A percentile compares a stretch with the other conserved stretches of the same genome.
These are phyloP conservation scores for Scheffersomyces parashehatae DNA, from an alignment of 1,139 yeast genomes.

Conservation along the genomic window DNA sequence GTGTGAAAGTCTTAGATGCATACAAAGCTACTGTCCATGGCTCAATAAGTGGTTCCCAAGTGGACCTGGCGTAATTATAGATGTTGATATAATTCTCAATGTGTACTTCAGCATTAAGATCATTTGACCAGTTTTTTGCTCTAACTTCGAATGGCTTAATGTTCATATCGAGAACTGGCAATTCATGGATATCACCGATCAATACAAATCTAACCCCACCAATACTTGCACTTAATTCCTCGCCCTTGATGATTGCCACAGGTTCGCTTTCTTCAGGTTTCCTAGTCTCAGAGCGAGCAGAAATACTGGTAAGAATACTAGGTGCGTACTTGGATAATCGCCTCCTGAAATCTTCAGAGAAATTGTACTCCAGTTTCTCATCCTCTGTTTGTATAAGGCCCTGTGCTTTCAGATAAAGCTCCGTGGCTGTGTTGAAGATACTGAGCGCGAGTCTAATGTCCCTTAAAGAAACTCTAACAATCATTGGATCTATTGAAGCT, in stretches of 20 bases:
- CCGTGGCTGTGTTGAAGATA: constrained; percentile 72
- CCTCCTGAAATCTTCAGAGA: constrained; percentile 63
- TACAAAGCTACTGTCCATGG: constrained; percentile 83
- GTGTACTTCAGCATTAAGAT: constrained; percentile 69
- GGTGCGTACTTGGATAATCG: constrained; percentile 67
- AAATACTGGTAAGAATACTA: constrained; percentile 50
- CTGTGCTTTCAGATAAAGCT: constrained; percentile 43
- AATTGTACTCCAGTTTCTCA: constrained; percentile 31
- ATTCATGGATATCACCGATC: constrained; percentile 91
- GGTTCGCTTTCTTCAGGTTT: constrained; percentile 2
- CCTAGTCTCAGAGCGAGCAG: constrained; percentile 18
- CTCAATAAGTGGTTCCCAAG: constrained; percentile 96
- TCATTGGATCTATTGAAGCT: constrained; percentile 75
- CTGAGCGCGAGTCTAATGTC: constrained; percentile 81
- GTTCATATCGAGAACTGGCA: constrained; percentile 84
- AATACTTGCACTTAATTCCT: constrained; percentile 65
- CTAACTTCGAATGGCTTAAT: constrained; percentile 70
- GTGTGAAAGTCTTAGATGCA: constrained; percentile 50
- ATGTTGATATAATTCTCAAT: constrained; percentile 74
- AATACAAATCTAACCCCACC: constrained; percentile 86
- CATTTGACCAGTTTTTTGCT: constrained; percentile 90
- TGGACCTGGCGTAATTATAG: constrained; percentile 86
- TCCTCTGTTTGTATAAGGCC: constrained; percentile 16
- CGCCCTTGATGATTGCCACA: constrained; percentile 56
- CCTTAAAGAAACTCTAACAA: constrained; percentile 78